Base-by-base conservation (phyloP, 1,284 basidiomycete genomes). In the Heterobasidion occidentale region DNA sequence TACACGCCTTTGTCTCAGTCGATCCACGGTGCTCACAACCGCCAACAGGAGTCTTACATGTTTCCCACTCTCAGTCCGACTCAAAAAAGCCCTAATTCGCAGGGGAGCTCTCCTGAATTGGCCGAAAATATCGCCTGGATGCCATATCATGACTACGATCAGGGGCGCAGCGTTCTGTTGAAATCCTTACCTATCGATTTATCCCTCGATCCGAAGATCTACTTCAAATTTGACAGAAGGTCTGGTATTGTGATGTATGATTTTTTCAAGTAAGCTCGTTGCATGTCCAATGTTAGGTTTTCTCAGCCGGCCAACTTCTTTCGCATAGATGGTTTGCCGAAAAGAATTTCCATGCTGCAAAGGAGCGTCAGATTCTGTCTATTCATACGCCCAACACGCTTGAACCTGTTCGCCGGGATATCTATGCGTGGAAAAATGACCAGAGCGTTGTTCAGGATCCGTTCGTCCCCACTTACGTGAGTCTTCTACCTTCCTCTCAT, bases 381-480 rank as follows among this genome's bases (percentile, higher is more conserved):
- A 42, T 42, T 4, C 38, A 42, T 42, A 11, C 38, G 5, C 38
- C 38, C n/a, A n/a, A 42, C 7, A 42, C 12, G n/a, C 12, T n/a
- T 11, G 38, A 42, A 11, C 11, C n/a, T 3, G 38, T n/a, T 11
- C 11, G n/a, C 6, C 12, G n/a, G 8, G 38, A 11, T 42, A 12
- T 42, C 6, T 11, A n/a, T 12, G n/a, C n/a, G 2, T 42, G 38
- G 38, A 11, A 42, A 12, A 11, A n/a, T 12, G 12, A 42, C n/a
- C 38, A 42, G 46, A 11, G 61, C 19, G 55, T 61, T 51, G 52
- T 61, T 3, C 56, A 53, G 27, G 60, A 61, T 51, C 60, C 60
- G 14, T 61, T 58, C 44, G 60, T 56, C 33, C 46, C 53, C 9
- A 61, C 60, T n/a, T 50, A 61, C 34, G 60, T 61, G 17, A 44